These are phyloP conservation scores for Saccharomyces hybrid DNA, from an alignment of 1,139 yeast species.

Conservation along the genomic window DNA sequence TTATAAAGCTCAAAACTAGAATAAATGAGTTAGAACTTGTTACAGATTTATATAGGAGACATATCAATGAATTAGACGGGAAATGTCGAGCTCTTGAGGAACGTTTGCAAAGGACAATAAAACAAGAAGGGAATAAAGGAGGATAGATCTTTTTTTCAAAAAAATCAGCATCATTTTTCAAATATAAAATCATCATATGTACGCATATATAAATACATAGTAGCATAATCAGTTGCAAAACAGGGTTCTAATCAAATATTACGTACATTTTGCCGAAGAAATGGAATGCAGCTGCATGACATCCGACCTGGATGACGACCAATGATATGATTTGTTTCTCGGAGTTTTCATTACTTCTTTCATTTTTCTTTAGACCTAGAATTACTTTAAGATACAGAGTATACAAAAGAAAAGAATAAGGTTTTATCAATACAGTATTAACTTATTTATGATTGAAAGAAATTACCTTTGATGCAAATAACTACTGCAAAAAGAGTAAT, in stretches of 20 bases:
- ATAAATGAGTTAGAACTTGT: constrained; percentile 87
- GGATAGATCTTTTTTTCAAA: background rate
- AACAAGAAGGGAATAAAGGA: background rate
- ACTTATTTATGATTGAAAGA: constrained; percentile 58
- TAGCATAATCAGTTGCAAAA: background rate
- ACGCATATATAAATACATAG: background rate
- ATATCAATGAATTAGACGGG: constrained; percentile 69
- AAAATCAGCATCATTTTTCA: background rate
- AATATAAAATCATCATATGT: background rate
- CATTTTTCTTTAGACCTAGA: background rate
- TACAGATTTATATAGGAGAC: constrained; percentile 73
- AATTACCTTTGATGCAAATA: constrained; percentile 60
- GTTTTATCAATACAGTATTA: background rate
- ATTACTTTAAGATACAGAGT: constrained; percentile 1
- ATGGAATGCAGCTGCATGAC: background rate
- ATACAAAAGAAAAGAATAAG: background rate
- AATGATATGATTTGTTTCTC: background rate
- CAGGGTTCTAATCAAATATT: background rate
- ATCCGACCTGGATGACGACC: background rate
- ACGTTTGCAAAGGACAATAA: background rate
- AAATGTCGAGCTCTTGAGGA: constrained; percentile 12
- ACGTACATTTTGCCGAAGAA: background rate
- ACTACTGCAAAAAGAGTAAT: constrained; percentile 40
- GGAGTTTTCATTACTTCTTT: background rate
- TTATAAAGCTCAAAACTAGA: constrained; percentile 56